Base-by-base conservation (phyloP, 1,284 basidiomycete species). In the Mycosarcoma mackinlayi region DNA sequence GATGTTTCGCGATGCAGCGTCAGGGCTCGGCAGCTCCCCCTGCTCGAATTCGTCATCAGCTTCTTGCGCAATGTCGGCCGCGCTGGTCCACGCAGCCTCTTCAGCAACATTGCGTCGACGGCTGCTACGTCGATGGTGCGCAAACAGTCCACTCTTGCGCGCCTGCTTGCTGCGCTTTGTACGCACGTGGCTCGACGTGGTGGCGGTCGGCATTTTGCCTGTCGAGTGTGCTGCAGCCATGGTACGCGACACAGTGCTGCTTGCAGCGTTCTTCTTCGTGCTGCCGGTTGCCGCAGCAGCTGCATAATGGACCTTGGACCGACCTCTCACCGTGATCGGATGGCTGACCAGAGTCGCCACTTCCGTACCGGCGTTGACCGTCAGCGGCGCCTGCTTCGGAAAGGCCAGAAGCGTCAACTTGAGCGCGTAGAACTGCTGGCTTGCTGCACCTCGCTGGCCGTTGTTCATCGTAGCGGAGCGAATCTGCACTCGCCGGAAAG, bases 401-500 rank as follows among this genome's bases (percentile, higher is more conserved):
- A 47, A 66, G 14, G 64, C 69, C 21, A 63, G 57, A 35, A 72
- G 41, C 37, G 69, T 60, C 52, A 72, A 42, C 42, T 67, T 66
- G 47, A 72, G 64, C 6, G 60, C 64, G 24, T 63, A 72, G 27
- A 67, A 72, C n/a, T 72, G 69, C 46, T 72, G 69, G 7, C 63
- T 64, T 3, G 69, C 54, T 1, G 59, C 45, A 0, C 69, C 64
- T 11, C 58, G 31, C 39, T 72, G 63, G 16, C 69, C 69, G 31
- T 72, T 72, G 54, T 72, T 72, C 49, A 72, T 62, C 40, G 69
- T 72, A 7, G 69, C 69, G 4, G 69, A 72, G 11, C 69, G 55
- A 23, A 72, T 72, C 59, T 72, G 69, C 9, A 72, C 55, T 14
- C 69, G 35, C 6, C 69, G 47, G 24, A 72, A 67, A 2, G 63